phyloP scores from a whole-genome alignment of 495 filamentous ascomycete genomes.

The Talaromyces trachyspermus region DNA sequence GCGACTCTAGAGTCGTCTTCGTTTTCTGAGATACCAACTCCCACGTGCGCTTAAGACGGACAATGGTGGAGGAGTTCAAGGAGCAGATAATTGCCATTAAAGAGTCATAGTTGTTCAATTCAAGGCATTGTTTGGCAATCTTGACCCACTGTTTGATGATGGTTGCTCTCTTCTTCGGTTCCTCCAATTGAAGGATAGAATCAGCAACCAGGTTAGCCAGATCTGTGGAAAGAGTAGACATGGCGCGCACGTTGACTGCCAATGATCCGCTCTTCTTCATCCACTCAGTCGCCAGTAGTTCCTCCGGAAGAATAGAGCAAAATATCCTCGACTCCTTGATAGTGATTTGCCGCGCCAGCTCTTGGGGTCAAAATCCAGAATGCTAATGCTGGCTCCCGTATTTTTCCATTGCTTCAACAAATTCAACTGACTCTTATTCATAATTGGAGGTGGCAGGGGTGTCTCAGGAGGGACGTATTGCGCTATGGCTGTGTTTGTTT shows the following conservation, averaged over 20 bases:
- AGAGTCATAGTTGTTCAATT: slow-evolving; percentile 92
- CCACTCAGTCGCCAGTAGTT: slow-evolving; percentile 92
- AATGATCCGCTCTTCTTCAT: slow-evolving; percentile 71
- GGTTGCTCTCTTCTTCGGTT: slow-evolving; percentile 81
- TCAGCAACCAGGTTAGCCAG: slow-evolving; percentile 92
- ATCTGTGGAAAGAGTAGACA: slow-evolving; percentile 88
- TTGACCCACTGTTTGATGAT: slow-evolving; percentile 99
- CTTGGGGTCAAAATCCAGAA: slow-evolving; percentile 88
- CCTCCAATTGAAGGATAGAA: slow-evolving; percentile 77
- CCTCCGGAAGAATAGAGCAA: slow-evolving; percentile 85
- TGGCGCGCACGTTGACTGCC: slow-evolving; percentile 87
- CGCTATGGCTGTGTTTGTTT: slow-evolving; percentile 67
- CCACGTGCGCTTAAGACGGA: slow-evolving; percentile 90
- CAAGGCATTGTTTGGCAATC: slow-evolving; percentile 77
- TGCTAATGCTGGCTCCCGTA: slow-evolving; percentile 59
- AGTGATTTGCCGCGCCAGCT: slow-evolving; percentile 88
- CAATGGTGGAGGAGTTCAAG: slow-evolving; percentile 83
- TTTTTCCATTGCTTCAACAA: slow-evolving; percentile 68
- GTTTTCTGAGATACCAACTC: slow-evolving; percentile 81
- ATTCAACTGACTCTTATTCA: slow-evolving; percentile 69
- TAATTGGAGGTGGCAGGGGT: slow-evolving; percentile 57
- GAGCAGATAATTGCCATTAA: slow-evolving; percentile 96
- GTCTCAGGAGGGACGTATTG: slow-evolving; percentile 63
- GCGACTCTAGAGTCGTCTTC: slow-evolving; percentile 65
- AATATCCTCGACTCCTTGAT: slow-evolving; percentile 91